phyloP scores from a whole-genome alignment of 768 basidiomycete species.

The Mycena chlorophos region DNA sequence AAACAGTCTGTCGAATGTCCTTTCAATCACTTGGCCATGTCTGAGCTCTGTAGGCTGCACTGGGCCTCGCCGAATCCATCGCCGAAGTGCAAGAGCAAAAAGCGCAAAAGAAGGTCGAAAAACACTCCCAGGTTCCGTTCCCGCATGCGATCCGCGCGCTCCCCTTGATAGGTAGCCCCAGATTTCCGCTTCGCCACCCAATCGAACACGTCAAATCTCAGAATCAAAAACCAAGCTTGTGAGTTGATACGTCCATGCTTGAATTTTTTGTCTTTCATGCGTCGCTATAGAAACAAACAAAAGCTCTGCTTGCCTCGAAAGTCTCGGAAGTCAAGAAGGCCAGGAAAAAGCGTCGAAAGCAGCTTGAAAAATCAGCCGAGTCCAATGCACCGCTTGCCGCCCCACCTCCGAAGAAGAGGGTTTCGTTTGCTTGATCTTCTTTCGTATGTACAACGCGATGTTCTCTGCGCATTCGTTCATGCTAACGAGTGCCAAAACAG shows the following conservation, averaged over 20 bases:
- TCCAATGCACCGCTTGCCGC: background rate
- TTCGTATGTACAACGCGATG: slow-evolving; percentile 1
- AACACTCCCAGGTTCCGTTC: slow-evolving; percentile 39
- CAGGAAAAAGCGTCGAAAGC: slow-evolving; percentile 17
- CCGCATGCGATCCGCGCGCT: background rate
- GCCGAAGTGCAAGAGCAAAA: slow-evolving; percentile 48
- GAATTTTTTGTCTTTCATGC: background rate
- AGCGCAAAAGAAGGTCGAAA: slow-evolving; percentile 38
- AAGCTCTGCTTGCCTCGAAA: slow-evolving; percentile 14
- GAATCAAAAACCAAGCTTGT: slow-evolving; percentile 41
- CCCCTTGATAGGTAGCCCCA: background rate
- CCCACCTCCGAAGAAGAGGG: slow-evolving; percentile 13
- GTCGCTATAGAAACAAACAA: slow-evolving; percentile 13
- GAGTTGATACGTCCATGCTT: slow-evolving; percentile 5
- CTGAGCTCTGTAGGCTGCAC: slow-evolving; percentile 40
- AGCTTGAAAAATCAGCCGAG: slow-evolving; percentile 4
- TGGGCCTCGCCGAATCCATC: slow-evolving; percentile 49
- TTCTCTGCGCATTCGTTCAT: no score
- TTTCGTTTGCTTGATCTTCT: slow-evolving; percentile 18
- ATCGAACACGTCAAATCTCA: slow-evolving; percentile 20
- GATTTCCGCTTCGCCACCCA: background rate
- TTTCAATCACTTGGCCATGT: no score
- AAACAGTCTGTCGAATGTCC: background rate
- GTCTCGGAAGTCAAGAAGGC: slow-evolving; percentile 18
- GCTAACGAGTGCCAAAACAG: no score